Base-by-base conservation (phyloP, 2,329 filamentous ascomycete genomes). In the Hypoxylon sp. region DNA sequence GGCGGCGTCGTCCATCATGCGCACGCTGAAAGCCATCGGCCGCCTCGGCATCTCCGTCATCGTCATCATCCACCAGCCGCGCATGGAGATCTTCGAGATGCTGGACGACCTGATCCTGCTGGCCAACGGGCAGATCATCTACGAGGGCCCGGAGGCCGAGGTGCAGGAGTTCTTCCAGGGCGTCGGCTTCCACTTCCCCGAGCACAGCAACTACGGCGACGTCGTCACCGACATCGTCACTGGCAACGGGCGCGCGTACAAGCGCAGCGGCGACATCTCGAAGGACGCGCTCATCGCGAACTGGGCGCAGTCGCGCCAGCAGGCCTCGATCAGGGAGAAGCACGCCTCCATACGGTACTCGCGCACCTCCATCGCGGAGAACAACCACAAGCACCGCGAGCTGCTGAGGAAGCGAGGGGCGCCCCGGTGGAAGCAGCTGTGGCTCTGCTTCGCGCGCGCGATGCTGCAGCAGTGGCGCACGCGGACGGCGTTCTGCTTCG, bases 161-260 rank as follows among this genome's bases (percentile, higher is more conserved):
- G 81, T 82, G 0, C 79, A 80, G 52, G 60, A 69, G 2, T 87
- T 85, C 71, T 87, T 89, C 60, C 80, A 85, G 69, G 71, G 76
- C 32, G 74, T 84, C 11, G 86, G 86, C 2, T 88, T 84, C 72
- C 70, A 73, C 0, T 86, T 89, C 61, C 82, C 82, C 0, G 63
- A 74, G 14, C 78, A 83, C 60, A 79, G 78, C 45, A 89, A 89
- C 67, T 81, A 81, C 4, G 86, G 84, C 7, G 87, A 89, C 65
- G 78, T 85, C 0, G 80, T 89, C 22, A 86, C 86, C n/a, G 86
- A 89, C 55, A 88, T 89, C 67, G 84, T 88, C 69, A 85, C 85
- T 0, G 86, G 86, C 2, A 84, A 87, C 65, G 85, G 85, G 0
- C 76, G 80, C 12, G 72, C 78, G 11, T 87, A 87, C 74, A 84